A percentile compares a stretch with the other conserved stretches of the same genome.
Evolutionary conservation across 768 basidiomycete species (phyloP).

Genomic region (Rhodotorula paludigena): DNA sequence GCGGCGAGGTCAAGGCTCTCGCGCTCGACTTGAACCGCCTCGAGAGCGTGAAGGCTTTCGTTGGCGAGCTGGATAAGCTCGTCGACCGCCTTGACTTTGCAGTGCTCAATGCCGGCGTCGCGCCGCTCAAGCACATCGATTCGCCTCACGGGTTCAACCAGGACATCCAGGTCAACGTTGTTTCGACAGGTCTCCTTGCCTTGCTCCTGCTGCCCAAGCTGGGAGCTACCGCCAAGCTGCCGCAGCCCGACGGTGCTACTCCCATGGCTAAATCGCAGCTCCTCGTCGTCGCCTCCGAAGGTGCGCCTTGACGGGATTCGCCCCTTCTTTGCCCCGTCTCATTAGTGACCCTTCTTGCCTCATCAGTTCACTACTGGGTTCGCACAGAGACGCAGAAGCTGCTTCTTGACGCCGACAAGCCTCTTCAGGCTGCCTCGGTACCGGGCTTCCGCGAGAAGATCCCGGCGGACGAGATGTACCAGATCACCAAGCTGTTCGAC

Average conservation of each 20-base stretch:
- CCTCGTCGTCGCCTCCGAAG: neutral
- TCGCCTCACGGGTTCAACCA: neutral
- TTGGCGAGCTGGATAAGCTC: neutral
- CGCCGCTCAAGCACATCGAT: neutral
- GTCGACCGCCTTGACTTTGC: constrained; percentile 1
- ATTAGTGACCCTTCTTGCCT: neutral
- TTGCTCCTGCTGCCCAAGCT: neutral
- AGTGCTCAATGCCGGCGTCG: neutral
- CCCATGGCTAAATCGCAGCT: neutral
- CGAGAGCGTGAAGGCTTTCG: neutral
- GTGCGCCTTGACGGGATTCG: neutral
- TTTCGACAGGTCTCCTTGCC: neutral
- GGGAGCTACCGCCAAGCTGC: neutral
- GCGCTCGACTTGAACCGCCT: neutral
- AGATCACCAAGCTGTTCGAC: neutral
- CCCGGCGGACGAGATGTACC: neutral
- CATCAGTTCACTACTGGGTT: neutral
- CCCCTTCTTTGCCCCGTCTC: neutral
- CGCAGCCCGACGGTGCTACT: neutral
- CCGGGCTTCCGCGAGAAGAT: neutral
- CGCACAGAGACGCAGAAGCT: neutral
- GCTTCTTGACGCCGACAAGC: neutral
- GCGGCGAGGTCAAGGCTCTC: constrained; percentile 1
- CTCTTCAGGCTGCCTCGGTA: neutral
- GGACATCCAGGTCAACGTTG: constrained; percentile 1